Conservation (phyloP, 1,284 basidiomycete genomes). For the Trichosporon sp. region DNA sequence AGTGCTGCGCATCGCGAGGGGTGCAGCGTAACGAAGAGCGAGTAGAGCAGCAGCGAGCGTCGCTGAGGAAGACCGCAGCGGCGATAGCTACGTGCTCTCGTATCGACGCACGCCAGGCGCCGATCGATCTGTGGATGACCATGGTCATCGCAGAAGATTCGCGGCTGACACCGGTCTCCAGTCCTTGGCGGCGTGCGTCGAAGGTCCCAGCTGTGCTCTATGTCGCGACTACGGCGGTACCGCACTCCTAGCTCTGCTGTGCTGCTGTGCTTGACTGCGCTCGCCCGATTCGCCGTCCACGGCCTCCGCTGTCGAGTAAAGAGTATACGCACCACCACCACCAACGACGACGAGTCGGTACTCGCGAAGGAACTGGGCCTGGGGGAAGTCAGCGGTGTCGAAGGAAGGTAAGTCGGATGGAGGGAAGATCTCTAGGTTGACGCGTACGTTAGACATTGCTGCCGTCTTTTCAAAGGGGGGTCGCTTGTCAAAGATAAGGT, state of each 20-base stretch:
- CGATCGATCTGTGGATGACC: neutral
- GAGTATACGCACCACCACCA: conserved; percentile 81
- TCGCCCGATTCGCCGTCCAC: neutral
- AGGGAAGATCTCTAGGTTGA: neutral
- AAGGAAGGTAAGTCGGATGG: neutral
- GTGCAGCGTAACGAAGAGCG: no score
- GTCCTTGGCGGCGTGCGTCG: no score
- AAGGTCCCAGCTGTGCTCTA: no score
- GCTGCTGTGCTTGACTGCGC: neutral
- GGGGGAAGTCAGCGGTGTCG: conserved; percentile 2
- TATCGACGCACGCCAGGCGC: neutral
- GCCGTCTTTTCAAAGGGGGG: neutral
- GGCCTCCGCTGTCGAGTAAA: neutral
- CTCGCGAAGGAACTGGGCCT: conserved; percentile 90
- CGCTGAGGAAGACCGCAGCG: no score
- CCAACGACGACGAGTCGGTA: conserved; percentile 97
- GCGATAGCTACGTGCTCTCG: no score
- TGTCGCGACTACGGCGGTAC: neutral
- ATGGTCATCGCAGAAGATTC: neutral
- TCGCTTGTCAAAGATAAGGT: neutral
- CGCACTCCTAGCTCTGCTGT: neutral
- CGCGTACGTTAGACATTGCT: conserved; percentile 13
- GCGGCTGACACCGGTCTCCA: no score
- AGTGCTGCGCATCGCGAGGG: no score
- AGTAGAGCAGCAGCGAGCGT: neutral